Evolutionary conservation across 108 stramenopile genomes (phyloP).

Genomic region (Skeletonema tropicum): DNA sequence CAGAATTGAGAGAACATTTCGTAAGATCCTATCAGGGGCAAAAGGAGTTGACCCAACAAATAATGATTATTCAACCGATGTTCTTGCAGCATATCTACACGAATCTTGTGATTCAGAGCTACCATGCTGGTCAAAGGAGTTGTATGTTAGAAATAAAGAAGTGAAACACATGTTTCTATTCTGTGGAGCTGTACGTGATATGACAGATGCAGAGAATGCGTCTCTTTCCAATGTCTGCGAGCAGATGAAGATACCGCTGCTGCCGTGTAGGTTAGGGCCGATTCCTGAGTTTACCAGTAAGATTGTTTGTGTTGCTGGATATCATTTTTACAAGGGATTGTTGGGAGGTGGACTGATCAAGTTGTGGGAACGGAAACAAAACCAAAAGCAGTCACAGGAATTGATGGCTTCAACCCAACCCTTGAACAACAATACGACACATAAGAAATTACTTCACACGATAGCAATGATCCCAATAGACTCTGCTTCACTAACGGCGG

Average conservation of each 20-base stretch:
- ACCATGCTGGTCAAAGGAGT: slow-evolving; percentile 56
- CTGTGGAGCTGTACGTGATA: slow-evolving; percentile 79
- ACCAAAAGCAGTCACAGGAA: slow-evolving; percentile 9
- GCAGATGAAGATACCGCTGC: slow-evolving; percentile 41
- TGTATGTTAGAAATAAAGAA: slow-evolving; percentile 9
- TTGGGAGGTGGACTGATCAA: slow-evolving; percentile 39
- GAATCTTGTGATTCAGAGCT: slow-evolving; percentile 72
- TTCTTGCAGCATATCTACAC: slow-evolving; percentile 69
- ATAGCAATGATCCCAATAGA: slow-evolving; percentile 57
- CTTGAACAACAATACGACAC: neutral
- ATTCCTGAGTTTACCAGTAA: slow-evolving; percentile 82
- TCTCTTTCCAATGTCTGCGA: slow-evolving; percentile 53
- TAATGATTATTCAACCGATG: slow-evolving; percentile 16
- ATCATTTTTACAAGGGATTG: slow-evolving; percentile 51
- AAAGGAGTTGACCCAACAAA: neutral
- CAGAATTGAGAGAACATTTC: slow-evolving; percentile 35
- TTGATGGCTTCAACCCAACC: neutral
- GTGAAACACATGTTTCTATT: slow-evolving; percentile 54
- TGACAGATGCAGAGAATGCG: slow-evolving; percentile 51
- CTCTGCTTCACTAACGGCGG: slow-evolving; percentile 33
- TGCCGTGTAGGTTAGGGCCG: slow-evolving; percentile 66
- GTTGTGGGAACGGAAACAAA: slow-evolving; percentile 30
- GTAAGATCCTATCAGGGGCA: slow-evolving; percentile 9
- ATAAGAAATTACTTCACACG: slow-evolving; percentile 48
- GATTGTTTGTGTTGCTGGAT: slow-evolving; percentile 68